Percentiles rank a stretch among this genome's conserved stretches.
Conservation (phyloP, 2,329 filamentous ascomycete genomes). For the Botrytis sinoallii region DNA sequence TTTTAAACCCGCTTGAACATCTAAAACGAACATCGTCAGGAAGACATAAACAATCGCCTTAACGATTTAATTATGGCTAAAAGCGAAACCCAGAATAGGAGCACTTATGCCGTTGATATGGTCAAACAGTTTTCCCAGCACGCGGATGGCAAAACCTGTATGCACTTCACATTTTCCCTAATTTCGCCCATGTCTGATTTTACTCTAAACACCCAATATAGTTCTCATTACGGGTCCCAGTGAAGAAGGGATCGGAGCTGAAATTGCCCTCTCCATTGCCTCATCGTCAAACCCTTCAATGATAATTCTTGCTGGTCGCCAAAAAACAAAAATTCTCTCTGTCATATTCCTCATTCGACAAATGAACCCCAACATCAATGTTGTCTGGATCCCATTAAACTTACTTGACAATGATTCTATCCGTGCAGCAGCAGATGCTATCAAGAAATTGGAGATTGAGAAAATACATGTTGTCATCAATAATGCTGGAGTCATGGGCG, state of each 20-base stretch:
- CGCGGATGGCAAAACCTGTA: constrained; percentile 8
- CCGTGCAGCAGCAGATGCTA: not conserved
- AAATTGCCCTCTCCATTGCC: constrained; percentile 2
- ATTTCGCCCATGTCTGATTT: not conserved
- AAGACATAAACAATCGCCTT: not conserved
- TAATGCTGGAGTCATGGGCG: constrained; percentile 44
- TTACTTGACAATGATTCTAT: not conserved
- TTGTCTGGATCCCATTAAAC: not conserved
- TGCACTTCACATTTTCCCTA: not conserved
- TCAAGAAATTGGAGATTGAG: constrained; percentile 31
- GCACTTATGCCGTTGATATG: not conserved
- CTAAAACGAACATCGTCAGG: not conserved
- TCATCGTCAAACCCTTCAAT: constrained; percentile 7
- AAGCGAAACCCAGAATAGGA: not conserved
- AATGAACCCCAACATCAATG: not conserved
- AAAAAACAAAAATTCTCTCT: not conserved
- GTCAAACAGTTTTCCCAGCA: not conserved
- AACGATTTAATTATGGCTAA: not conserved
- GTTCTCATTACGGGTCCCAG: constrained; percentile 1
- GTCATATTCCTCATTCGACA: not conserved
- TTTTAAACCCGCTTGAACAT: not conserved
- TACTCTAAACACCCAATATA: not conserved
- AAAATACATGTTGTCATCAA: constrained; percentile 44
- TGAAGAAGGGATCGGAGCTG: not conserved
- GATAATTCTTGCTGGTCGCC: not conserved